Percentiles rank a stretch among this genome's conserved stretches.
Conservation (phyloP, 1,284 basidiomycete species). For the Anthracocystis setariae region DNA sequence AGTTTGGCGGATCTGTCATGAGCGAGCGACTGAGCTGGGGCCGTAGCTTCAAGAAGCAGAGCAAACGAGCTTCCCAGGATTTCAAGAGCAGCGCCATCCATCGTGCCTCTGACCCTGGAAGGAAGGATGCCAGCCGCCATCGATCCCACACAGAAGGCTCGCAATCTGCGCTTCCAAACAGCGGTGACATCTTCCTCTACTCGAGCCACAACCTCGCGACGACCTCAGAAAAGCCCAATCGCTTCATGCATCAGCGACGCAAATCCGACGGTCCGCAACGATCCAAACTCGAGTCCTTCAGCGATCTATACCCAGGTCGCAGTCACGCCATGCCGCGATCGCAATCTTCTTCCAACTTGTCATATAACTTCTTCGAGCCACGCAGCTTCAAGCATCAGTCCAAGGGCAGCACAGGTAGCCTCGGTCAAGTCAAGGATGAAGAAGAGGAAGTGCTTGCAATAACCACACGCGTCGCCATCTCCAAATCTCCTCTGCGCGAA, state of each 20-base stretch:
- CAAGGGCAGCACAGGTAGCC: slow-evolving; percentile 23
- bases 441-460: slow-evolving; percentile 13
- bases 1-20: slow-evolving; percentile 32
- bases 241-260: slow-evolving; percentile 41
- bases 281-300: slow-evolving; percentile 9
- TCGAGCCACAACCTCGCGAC: slow-evolving; percentile 31
- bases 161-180: slow-evolving; percentile 22
- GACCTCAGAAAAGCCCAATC: slow-evolving; percentile 15
- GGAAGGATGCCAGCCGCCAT: slow-evolving; percentile 22
- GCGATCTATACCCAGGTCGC: slow-evolving; percentile 12
- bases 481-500: slow-evolving; percentile 28
- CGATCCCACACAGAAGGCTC: slow-evolving; percentile 44
- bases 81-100: slow-evolving; percentile 9
- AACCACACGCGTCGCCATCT: slow-evolving; percentile 1
- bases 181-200: slow-evolving; percentile 43
- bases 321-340: slow-evolving; percentile 29
- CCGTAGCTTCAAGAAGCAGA: slow-evolving; percentile 29
- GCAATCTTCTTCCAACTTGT: slow-evolving; percentile 39
- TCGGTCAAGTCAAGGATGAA: slow-evolving; percentile 38
- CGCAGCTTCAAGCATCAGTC: slow-evolving; percentile 28
- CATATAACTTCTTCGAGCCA: slow-evolving; percentile 23
- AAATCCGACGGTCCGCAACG: slow-evolving; percentile 43
- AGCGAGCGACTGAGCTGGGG: slow-evolving; percentile 50
- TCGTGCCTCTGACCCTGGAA: slow-evolving; percentile 14
- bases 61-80: slow-evolving; percentile 40